phyloP scores from a whole-genome alignment of 306 rosid genomes.

The Fragaria nilgerrensis region DNA sequence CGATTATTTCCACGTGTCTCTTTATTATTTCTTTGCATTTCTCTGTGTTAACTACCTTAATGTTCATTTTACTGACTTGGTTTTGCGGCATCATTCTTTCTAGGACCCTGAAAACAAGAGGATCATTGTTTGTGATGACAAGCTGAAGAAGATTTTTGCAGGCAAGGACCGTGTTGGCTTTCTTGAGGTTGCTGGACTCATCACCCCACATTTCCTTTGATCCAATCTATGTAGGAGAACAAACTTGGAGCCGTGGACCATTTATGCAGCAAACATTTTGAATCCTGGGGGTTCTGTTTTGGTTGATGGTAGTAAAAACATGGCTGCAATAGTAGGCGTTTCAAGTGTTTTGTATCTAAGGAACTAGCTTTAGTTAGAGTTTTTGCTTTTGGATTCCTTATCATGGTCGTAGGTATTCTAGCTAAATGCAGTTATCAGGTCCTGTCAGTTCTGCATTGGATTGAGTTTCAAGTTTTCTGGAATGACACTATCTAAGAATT shows the following conservation, averaged over 20 bases:
- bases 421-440: not conserved
- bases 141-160: conserved; percentile 83
- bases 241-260: not conserved
- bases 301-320: conserved; percentile 30
- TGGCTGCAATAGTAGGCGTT: conserved; percentile 25
- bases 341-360: conserved; percentile 24
- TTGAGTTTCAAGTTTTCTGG: conserved; percentile 13
- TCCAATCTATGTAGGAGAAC: conserved; percentile 14
- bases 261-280: conserved; percentile 27
- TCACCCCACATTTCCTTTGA: conserved; percentile 79
- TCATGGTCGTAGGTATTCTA: conserved; percentile 31
- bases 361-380: conserved; percentile 34
- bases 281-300: conserved; percentile 32
- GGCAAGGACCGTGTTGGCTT: conserved; percentile 75
- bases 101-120: conserved; percentile 83
- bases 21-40: not conserved
- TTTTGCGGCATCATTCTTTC: conserved; percentile 16
- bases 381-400: conserved; percentile 21
- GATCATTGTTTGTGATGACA: conserved; percentile 72
- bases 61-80: conserved; percentile 15
- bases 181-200: conserved; percentile 83
- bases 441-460: conserved; percentile 9
- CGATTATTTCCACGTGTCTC: not conserved
- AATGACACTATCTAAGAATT: conserved; percentile 3
- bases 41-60: not conserved